phyloP scores from a whole-genome alignment of 1,284 basidiomycete genomes.

The Tylopilus sp. region DNA sequence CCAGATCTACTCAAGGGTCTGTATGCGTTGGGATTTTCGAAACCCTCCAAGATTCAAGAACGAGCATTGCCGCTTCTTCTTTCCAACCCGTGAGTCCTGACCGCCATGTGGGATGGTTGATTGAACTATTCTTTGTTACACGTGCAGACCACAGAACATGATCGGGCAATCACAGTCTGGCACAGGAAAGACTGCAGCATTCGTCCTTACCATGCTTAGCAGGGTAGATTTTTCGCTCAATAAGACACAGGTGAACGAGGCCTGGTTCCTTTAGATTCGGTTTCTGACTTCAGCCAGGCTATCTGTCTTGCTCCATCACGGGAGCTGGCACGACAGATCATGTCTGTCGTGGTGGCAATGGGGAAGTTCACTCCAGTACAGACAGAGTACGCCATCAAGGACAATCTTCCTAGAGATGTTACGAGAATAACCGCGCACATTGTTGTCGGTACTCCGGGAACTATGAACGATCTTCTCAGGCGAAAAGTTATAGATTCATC shows the following conservation, averaged over 20 bases:
- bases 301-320: conserved; percentile 93
- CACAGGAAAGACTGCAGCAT: conserved; percentile 98
- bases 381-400: conserved; percentile 94
- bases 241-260: conserved; percentile 73
- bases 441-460: conserved; percentile 96
- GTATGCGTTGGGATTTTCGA: conserved; percentile 94
- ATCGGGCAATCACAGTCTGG: conserved; percentile 99
- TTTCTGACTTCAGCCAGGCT: conserved; percentile 52
- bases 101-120: not conserved
- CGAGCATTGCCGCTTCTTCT: conserved; percentile 92
- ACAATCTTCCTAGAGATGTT: conserved; percentile 67
- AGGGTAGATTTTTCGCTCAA: conserved; percentile 84
- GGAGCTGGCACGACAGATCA: conserved; percentile 96
- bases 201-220: conserved; percentile 96
- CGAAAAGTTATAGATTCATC: conserved; percentile 74
- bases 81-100: conserved; percentile 73
- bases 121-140: conserved; percentile 8
- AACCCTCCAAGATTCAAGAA: conserved; percentile 99
- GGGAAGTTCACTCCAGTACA: conserved; percentile 93
- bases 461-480: conserved; percentile 83
- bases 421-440: conserved; percentile 85
- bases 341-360: conserved; percentile 92
- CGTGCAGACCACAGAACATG: conserved; percentile 88
- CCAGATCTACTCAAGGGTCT: conserved; percentile 93
- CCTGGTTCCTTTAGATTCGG: not conserved